Base-by-base conservation (phyloP, 1,139 yeast species). In the Yamadazyma epiphylla region DNA sequence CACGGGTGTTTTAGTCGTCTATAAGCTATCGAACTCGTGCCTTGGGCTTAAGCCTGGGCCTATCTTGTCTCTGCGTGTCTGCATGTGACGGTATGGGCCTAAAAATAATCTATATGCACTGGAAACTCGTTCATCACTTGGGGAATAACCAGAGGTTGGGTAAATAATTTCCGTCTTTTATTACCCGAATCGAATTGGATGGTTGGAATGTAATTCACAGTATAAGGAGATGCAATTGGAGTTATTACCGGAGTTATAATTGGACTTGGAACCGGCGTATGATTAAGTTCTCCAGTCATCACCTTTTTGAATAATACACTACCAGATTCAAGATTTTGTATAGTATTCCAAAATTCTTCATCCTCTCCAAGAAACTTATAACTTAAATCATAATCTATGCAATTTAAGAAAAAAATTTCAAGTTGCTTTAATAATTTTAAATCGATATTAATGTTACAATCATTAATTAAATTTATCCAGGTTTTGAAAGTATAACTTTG, bases 401-500 rank as follows among this genome's bases (percentile, higher is more conserved):
- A 48, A 22, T 50, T 43, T 27, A 62, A 46, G 29, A 56, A 62
- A 33, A 56, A 58, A 12, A 47, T 35, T 38, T 63, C 70, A 29
- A 63, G 42, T 24, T 49, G 41, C 37, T 59, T 48, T 22, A 48
- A 35, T 8, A 43, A 15, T 25, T 43, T 38, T 15, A 43, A 24
- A 21, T 38, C 31, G n/a, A 38, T 22, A 22, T 39, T 33, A 22
- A 43, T 35, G 11, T 36, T 34, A 7, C 32, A 34, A 21, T 16
- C 24, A 11, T 32, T 29, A 14, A 42, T 40, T 12, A 51, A 42
- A 29, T 39, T 49, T 22, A 40, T 54, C 79, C 79, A 73, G 4
- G 78, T 73, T 39, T 71, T 71, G 39, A 71, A 53, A 1, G 77
- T 70, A 39, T 71, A 73, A 28, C 72, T 65, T 33, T 70, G 74